Base-by-base conservation (phyloP, 148 eudicot genomes). In the Talinum fruticosum region DNA sequence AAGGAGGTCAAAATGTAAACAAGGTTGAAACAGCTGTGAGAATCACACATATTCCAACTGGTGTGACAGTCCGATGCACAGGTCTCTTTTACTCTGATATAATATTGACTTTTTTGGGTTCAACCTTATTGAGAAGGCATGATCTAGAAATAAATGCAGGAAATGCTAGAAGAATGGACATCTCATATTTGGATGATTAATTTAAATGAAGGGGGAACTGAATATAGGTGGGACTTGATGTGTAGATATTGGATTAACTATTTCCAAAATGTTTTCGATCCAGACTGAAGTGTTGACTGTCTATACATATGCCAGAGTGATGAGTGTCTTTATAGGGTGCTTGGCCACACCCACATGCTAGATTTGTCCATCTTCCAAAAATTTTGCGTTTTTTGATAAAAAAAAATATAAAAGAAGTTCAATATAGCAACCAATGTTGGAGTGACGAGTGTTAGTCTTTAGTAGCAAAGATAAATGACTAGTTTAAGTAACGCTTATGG, bases 21-120 rank as follows among this genome's bases (percentile, higher is more conserved):
- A 96, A 96, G 82, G 97, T 96, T 71, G 99, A 96, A 86, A 91
- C 97, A 72, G 99, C 99, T 71, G 99, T 96, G 26, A 87, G 99
- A 59, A 96, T 96, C 66, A 96, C 99, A 76, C 99, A 96, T 77
- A 86, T 93, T 71, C 97, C 99, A 13, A 93, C 97, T 49, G 99
- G 99, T 37, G 93, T 96, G 28, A 66, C 97, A 10, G 85, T 96
- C 41, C 89, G 89, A 67, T 96, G 99, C 88, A 85, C 99, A 88
- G 99, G 99, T 95, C 61, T 5, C 67, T 32, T 72, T 49, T 15
- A 6, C 32, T 29, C 35, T 38, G 10, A 15, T 19, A 69, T 41
- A 73, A 24, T 38, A 32, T 66, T 41, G 10, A 41, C 47, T 41
- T 41, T 41, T 41, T 41, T 41, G 0, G 0, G 47, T 41, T 41